These are phyloP conservation scores for Lobulomyces angularis DNA, from an alignment of 192 early-diverging fungal species.

Conservation along the genomic window DNA sequence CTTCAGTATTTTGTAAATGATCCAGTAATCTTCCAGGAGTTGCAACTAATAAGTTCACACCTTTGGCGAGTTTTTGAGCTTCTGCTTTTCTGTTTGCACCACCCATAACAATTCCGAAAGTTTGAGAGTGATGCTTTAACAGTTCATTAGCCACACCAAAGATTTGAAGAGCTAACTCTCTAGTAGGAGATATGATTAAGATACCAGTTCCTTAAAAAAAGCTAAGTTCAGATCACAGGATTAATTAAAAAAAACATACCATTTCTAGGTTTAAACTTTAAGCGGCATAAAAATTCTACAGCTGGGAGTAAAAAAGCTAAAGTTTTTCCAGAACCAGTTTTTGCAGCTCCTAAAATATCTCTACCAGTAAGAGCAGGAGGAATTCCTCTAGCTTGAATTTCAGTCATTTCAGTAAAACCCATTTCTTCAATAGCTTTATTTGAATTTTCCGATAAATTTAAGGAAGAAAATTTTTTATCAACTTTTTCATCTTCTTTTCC, in stretches of 20 bases:
- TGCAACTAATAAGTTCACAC: conserved; percentile 90
- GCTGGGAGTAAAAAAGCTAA: conserved; percentile 93
- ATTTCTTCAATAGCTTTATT: conserved; percentile 71
- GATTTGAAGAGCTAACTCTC: conserved; percentile 97
- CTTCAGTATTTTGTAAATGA: conserved; percentile 96
- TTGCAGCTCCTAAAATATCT: conserved; percentile 96
- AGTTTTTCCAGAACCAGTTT: conserved; percentile 93
- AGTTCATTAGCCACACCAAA: conserved; percentile 96
- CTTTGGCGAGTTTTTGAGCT: conserved; percentile 88
- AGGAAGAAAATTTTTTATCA: conserved; percentile 53
- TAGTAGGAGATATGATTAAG: conserved; percentile 91
- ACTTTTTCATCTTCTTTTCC: no score
- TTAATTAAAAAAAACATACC: conserved; percentile 30
- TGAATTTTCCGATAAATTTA: conserved; percentile 71
- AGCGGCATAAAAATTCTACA: conserved; percentile 73
- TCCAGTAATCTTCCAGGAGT: conserved; percentile 95
- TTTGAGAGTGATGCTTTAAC: conserved; percentile 87
- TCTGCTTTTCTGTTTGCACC: conserved; percentile 94
- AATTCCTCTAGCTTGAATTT: conserved; percentile 91
- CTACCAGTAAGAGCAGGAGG: conserved; percentile 89
- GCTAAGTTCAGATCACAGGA: conserved; percentile 5
- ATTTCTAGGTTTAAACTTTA: conserved; percentile 95
- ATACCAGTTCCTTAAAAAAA: conserved; percentile 64
- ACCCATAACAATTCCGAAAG: conserved; percentile 97
- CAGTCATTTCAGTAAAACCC: conserved; percentile 90